phyloP scores from a whole-genome alignment of 495 filamentous ascomycete species.

The Lasiosphaeria miniovina region DNA sequence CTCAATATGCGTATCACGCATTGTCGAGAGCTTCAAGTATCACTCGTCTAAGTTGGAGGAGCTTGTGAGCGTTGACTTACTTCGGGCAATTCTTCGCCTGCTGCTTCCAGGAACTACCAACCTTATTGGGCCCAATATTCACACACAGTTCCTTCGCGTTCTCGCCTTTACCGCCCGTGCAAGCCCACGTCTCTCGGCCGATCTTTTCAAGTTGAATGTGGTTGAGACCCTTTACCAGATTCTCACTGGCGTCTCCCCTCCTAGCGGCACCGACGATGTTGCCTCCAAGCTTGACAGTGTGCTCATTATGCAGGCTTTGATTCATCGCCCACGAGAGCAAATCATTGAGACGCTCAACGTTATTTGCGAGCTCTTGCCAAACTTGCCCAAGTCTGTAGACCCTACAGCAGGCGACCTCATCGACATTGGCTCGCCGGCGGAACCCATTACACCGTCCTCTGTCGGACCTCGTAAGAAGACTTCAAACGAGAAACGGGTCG shows the following conservation, averaged over 20 bases:
- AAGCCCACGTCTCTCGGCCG: slow-evolving; percentile 81
- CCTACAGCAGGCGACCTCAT: slow-evolving; percentile 52
- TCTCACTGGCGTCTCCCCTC: slow-evolving; percentile 91
- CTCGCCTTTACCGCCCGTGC: slow-evolving; percentile 83
- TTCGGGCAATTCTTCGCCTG: slow-evolving; percentile 83
- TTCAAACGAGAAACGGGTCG: slow-evolving; percentile 71
- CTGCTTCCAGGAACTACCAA: slow-evolving; percentile 94
- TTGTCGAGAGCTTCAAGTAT: slow-evolving; percentile 93
- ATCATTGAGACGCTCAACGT: slow-evolving; percentile 97
- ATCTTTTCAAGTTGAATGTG: slow-evolving; percentile 93
- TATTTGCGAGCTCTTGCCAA: slow-evolving; percentile 91
- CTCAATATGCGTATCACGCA: slow-evolving; percentile 91
- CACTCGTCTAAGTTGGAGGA: slow-evolving; percentile 85
- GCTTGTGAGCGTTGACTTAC: slow-evolving; percentile 79
- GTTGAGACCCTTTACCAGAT: slow-evolving; percentile 99
- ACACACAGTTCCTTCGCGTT: slow-evolving; percentile 93
- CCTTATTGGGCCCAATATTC: slow-evolving; percentile 89
- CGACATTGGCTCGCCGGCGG: slow-evolving; percentile 37
- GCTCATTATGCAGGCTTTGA: slow-evolving; percentile 96
- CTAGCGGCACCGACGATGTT: slow-evolving; percentile 71
- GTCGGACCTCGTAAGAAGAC: slow-evolving; percentile 52
- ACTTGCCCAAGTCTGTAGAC: slow-evolving; percentile 50
- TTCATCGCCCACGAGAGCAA: slow-evolving; percentile 94
- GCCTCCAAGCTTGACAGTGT: slow-evolving; percentile 94
- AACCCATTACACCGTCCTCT: slow-evolving; percentile 35